A percentile compares a stretch with the other conserved stretches of the same genome.
Conservation (phyloP, 108 stramenopile species). For the Bacterosira constricta region DNA sequence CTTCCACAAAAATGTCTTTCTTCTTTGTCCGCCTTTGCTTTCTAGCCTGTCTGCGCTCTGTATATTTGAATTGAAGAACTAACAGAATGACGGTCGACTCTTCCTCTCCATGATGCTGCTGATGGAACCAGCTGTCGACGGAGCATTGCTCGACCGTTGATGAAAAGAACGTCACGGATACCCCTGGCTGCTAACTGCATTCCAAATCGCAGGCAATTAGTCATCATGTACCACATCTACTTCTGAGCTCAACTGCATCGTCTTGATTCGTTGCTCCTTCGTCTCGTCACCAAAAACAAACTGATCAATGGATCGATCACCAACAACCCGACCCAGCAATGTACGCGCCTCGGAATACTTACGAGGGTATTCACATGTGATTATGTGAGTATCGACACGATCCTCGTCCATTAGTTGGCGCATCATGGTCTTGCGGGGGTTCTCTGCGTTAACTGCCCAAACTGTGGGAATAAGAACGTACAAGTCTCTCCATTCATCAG, state of each 20-base stretch:
- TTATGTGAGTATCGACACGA: conserved; percentile 9
- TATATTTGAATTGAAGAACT: no score
- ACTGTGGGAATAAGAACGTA: conserved; percentile 26
- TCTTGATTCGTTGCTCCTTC: not conserved
- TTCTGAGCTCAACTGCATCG: not conserved
- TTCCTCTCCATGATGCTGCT: no score
- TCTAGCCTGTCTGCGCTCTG: no score
- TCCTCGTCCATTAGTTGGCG: conserved; percentile 1
- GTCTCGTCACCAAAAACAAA: conserved; percentile 12
- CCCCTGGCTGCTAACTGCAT: not conserved
- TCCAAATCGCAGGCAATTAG: conserved; percentile 11
- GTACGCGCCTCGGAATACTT: conserved; percentile 8
- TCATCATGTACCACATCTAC: conserved; percentile 18
- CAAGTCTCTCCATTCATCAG: conserved; percentile 16
- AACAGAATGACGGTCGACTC: no score
- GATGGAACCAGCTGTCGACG: no score
- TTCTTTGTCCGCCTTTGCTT: no score
- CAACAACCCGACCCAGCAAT: conserved; percentile 19
- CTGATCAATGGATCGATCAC: conserved; percentile 13
- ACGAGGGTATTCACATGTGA: conserved; percentile 12
- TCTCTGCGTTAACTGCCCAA: conserved; percentile 7
- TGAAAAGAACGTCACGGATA: no score
- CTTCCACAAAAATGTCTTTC: no score
- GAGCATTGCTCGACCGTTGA: no score
- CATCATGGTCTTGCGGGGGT: conserved; percentile 22